phyloP scores from a whole-genome alignment of 371 early-diverging fungal genomes.

The Apophysomyces sp. region DNA sequence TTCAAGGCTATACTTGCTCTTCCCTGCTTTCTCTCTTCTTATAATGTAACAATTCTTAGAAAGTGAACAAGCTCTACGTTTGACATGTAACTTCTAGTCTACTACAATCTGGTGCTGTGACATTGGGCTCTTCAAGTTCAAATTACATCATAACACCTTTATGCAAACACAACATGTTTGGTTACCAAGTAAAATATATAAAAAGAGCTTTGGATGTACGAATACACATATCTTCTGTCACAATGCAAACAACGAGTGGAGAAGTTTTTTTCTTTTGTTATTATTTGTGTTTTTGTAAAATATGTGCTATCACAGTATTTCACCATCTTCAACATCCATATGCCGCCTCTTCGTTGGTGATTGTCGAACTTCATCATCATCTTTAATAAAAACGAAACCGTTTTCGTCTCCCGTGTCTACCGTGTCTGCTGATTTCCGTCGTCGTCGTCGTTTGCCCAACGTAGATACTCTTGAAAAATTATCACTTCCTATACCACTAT shows the following conservation, averaged over 20 bases:
- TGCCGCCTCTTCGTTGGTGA: constrained; percentile 2
- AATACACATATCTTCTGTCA: not conserved
- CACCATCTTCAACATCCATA: constrained; percentile 4
- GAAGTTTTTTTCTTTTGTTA: not conserved
- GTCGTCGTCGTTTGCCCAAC: not conserved
- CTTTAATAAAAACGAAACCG: constrained; percentile 14
- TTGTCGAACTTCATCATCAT: constrained; percentile 11
- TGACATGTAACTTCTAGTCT: no score
- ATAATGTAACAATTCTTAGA: no score
- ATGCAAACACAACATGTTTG: no score
- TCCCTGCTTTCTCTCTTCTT: no score
- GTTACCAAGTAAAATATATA: no score
- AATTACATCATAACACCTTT: no score
- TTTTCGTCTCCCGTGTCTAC: constrained; percentile 14
- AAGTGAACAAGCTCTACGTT: no score
- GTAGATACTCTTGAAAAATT: not conserved
- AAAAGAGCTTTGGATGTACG: not conserved
- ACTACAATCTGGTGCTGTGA: no score
- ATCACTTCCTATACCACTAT: constrained; percentile 8
- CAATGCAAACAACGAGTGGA: not conserved
- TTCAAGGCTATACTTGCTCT: no score
- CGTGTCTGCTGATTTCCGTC: constrained; percentile 8
- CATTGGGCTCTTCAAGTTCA: no score
- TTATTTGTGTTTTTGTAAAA: not conserved
- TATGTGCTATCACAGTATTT: not conserved